phyloP scores from a whole-genome alignment of 371 early-diverging fungal genomes.

The Mucor sp. region DNA sequence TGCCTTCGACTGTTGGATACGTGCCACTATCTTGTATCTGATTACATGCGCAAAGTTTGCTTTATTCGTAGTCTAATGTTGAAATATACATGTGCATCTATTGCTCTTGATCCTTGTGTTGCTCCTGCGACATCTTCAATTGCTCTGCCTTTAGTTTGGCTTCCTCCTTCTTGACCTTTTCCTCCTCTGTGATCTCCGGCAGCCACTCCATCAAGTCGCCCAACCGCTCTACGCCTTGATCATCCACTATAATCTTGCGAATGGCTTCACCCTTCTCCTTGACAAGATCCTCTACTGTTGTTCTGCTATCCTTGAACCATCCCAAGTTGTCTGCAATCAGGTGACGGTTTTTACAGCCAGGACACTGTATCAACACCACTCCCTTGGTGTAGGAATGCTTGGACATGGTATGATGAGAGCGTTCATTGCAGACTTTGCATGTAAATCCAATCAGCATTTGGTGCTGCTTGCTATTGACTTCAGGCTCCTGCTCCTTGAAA shows the following conservation, averaged over 20 bases:
- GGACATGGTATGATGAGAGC: constrained; percentile 89
- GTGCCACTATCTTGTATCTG: no score
- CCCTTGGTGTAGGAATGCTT: constrained; percentile 88
- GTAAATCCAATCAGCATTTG: constrained; percentile 90
- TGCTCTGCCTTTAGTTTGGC: constrained; percentile 33
- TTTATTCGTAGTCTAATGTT: not conserved
- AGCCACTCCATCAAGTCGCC: constrained; percentile 50
- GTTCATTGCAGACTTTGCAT: constrained; percentile 88
- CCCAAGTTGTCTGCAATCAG: constrained; percentile 96
- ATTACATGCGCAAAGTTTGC: not conserved
- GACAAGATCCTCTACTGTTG: constrained; percentile 85
- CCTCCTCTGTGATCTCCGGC: constrained; percentile 46
- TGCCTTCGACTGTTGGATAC: no score
- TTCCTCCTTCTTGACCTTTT: constrained; percentile 34
- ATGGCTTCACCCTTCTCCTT: constrained; percentile 81
- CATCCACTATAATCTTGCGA: constrained; percentile 48
- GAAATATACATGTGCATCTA: not conserved
- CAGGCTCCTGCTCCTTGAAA: constrained; percentile 5
- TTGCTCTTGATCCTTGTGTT: not conserved
- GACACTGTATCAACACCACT: constrained; percentile 93
- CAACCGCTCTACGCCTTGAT: constrained; percentile 32
- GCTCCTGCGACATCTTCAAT: constrained; percentile 3
- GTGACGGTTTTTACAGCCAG: constrained; percentile 88
- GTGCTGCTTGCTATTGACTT: constrained; percentile 54
- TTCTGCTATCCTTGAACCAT: constrained; percentile 78